Conservation (phyloP, 192 early-diverging fungal genomes). For the Podila horticola region DNA sequence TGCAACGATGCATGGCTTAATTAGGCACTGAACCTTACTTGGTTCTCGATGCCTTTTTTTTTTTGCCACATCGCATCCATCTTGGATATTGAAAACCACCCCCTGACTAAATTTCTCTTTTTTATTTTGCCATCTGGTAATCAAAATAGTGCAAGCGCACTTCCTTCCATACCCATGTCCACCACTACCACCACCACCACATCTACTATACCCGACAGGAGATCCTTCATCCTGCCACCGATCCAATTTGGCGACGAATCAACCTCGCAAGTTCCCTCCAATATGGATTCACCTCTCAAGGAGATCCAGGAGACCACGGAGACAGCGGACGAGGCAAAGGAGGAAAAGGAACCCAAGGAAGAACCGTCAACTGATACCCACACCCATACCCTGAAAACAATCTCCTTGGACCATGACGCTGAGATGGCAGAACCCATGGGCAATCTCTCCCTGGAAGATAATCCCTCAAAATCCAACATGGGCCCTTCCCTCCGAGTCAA, state of each 20-base stretch:
- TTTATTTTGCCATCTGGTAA: not conserved
- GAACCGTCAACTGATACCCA: not conserved
- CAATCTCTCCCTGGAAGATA: not conserved
- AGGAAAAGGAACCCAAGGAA: not conserved
- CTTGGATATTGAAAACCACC: not conserved
- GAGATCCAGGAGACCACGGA: not conserved
- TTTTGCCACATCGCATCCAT: not conserved
- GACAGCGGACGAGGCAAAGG: not conserved
- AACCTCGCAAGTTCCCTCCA: not conserved
- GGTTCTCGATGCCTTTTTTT: conserved; percentile 2
- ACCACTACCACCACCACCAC: not conserved
- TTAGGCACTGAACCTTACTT: too few species aligned
- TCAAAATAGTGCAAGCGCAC: not conserved
- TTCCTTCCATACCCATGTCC: not conserved
- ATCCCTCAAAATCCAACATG: not conserved
- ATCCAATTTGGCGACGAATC: conserved; percentile 14
- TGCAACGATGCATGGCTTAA: too few species aligned
- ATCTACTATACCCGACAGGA: conserved; percentile 3
- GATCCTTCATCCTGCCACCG: conserved; percentile 24
- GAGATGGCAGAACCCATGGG: not conserved
- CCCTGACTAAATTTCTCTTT: not conserved
- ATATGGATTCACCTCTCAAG: too few species aligned
- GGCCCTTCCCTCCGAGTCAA: conserved; percentile 23
- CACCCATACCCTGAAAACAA: not conserved
- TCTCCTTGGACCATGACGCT: not conserved